These are phyloP conservation scores for Blumeriella jaapii DNA, from an alignment of 2,329 filamentous ascomycete genomes.

Conservation along the genomic window DNA sequence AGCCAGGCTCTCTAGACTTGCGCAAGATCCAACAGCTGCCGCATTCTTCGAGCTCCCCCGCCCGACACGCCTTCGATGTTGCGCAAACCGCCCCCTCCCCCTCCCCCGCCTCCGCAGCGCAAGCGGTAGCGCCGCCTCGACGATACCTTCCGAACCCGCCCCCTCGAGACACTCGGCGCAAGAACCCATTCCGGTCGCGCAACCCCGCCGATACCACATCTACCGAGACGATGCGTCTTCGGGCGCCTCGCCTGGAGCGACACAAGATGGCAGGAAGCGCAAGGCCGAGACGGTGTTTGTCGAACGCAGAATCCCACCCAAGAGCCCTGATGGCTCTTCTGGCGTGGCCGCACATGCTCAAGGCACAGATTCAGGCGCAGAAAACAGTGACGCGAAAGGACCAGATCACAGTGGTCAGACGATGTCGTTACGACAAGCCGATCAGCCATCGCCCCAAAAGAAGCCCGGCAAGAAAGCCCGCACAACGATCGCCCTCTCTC, in stretches of 20 bases:
- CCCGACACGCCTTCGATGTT: neutral
- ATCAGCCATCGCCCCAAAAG: constrained; percentile 13
- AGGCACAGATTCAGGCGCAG: neutral
- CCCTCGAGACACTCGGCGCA: neutral
- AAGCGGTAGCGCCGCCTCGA: neutral
- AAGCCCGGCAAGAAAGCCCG: constrained; percentile 20
- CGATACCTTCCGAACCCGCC: neutral
- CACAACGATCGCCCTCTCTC: constrained; percentile 6
- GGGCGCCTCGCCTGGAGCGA: neutral
- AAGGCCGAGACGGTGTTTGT: constrained; percentile 37
- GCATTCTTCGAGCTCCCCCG: constrained; percentile 9
- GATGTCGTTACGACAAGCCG: neutral
- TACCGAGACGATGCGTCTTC: constrained; percentile 33
- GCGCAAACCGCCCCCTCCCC: neutral
- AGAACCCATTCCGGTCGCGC: constrained; percentile 2
- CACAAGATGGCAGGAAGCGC: constrained; percentile 12
- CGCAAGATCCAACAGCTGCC: constrained; percentile 17
- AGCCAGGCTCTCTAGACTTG: constrained; percentile 5
- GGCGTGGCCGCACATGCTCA: neutral
- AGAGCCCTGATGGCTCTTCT: constrained; percentile 5
- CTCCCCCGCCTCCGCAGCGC: neutral
- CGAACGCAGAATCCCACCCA: constrained; percentile 35
- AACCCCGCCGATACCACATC: constrained; percentile 44
- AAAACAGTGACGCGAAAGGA: neutral
- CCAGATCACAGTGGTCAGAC: neutral